phyloP scores from a whole-genome alignment of 345 rosid species.

The Cardamine chenopodiifolia region DNA sequence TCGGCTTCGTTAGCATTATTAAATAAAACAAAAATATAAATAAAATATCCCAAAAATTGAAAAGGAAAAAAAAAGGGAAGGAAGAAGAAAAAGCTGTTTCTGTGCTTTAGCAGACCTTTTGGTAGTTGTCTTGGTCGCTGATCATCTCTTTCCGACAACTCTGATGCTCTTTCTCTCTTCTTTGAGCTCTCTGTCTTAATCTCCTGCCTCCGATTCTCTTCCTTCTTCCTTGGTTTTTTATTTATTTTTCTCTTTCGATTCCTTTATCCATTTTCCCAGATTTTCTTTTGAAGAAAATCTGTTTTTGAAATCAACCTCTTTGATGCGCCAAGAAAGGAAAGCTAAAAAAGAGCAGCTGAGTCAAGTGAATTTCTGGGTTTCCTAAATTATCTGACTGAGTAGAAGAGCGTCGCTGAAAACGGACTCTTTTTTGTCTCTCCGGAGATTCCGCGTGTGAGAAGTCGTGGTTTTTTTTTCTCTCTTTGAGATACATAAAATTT shows the following conservation, averaged over 20 bases:
- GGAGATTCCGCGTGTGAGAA: constrained; percentile 39
- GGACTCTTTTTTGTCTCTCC: constrained; percentile 37
- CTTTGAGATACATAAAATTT: constrained; percentile 10
- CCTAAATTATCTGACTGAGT: not conserved
- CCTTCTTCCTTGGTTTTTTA: not conserved
- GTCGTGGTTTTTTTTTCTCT: constrained; percentile 25
- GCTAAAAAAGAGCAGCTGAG: not conserved
- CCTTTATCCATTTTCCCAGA: constrained; percentile 18
- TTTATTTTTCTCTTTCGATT: constrained; percentile 26
- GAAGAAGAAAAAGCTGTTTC: constrained; percentile 49
- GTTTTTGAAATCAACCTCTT: constrained; percentile 10
- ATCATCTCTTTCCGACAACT: constrained; percentile 67
- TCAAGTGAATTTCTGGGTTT: constrained; percentile 25
- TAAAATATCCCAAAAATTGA: constrained; percentile 7
- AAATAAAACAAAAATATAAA: constrained; percentile 6
- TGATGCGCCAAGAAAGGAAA: constrained; percentile 24
- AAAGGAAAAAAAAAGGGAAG: constrained; percentile 1
- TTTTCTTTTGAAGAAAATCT: constrained; percentile 21
- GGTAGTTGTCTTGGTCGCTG: constrained; percentile 64
- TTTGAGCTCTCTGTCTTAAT: constrained; percentile 31
- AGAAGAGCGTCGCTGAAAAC: constrained; percentile 21
- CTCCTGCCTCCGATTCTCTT: constrained; percentile 19
- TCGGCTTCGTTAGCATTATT: constrained; percentile 65
- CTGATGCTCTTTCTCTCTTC: constrained; percentile 47
- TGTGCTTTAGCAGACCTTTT: constrained; percentile 49